Evolutionary conservation across 768 basidiomycete species (phyloP).

Genomic region (Lactarius trivialis): DNA sequence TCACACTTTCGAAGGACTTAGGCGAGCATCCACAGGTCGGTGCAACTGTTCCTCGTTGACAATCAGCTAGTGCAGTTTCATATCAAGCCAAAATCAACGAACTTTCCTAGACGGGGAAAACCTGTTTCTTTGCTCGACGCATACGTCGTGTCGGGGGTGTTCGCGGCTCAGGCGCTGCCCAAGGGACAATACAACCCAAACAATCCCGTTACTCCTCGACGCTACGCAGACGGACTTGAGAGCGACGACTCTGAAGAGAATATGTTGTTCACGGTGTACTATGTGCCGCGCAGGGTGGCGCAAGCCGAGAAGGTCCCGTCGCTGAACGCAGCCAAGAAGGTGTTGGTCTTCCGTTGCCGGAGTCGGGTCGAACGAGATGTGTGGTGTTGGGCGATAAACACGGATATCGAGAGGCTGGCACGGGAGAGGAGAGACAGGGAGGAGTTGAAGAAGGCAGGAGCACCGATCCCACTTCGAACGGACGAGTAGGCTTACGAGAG

Average conservation of each 20-base stretch:
- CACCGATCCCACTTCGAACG: conserved; percentile 29
- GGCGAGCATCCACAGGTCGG: conserved; percentile 38
- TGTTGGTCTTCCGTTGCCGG: conserved; percentile 63
- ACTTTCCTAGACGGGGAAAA: conserved; percentile 51
- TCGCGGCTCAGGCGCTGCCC: conserved; percentile 62
- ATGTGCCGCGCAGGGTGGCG: conserved; percentile 35
- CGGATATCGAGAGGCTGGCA: conserved; percentile 79
- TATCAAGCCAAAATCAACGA: conserved; percentile 48
- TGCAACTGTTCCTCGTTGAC: conserved; percentile 65
- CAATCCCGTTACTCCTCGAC: conserved; percentile 48
- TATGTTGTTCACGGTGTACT: conserved; percentile 77
- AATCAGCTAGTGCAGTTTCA: conserved; percentile 72
- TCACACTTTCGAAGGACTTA: not conserved
- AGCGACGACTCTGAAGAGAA: conserved; percentile 85
- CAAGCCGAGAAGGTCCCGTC: conserved; percentile 34
- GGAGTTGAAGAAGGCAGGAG: conserved; percentile 57
- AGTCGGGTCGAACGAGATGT: conserved; percentile 85
- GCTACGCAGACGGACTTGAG: conserved; percentile 88
- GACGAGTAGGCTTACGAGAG: not conserved
- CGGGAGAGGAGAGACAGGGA: conserved; percentile 55
- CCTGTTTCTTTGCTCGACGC: conserved; percentile 62
- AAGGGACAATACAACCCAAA: conserved; percentile 57
- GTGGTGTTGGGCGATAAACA: conserved; percentile 92
- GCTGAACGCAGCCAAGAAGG: conserved; percentile 52
- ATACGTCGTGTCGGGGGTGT: conserved; percentile 83